Evolutionary conservation across 139 green algal species (phyloP).

Genomic region (Picochlorum sp.): DNA sequence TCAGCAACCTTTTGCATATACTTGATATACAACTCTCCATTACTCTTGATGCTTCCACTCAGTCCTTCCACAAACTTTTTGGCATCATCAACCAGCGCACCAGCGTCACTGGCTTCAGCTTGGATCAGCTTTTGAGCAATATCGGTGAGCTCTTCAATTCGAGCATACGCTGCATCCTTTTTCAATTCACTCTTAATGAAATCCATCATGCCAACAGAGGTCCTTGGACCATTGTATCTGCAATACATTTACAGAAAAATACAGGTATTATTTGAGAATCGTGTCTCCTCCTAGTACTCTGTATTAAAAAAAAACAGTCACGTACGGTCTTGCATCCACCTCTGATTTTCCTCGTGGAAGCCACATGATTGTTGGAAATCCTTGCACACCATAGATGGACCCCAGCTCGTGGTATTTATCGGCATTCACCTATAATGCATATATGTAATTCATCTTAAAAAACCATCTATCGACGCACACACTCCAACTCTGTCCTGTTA

Average conservation of each 20-base stretch:
- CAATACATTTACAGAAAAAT: not conserved
- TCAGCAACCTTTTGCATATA: conserved; percentile 52
- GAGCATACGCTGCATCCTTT: conserved; percentile 53
- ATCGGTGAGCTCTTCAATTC: conserved; percentile 34
- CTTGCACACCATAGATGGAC: conserved; percentile 59
- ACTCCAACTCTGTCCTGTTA: too few species aligned
- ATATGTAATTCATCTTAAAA: too few species aligned
- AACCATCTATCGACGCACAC: not conserved
- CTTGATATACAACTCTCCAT: conserved; percentile 63
- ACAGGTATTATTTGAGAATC: not conserved
- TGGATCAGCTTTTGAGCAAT: conserved; percentile 16
- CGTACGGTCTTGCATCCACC: conserved; percentile 3
- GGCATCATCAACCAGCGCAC: conserved; percentile 7
- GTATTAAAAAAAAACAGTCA: conserved; percentile 1
- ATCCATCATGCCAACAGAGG: conserved; percentile 46
- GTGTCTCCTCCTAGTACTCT: not conserved
- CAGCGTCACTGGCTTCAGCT: conserved; percentile 1
- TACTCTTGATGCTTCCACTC: conserved; percentile 21
- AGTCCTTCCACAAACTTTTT: conserved; percentile 4
- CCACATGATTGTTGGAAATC: conserved; percentile 82
- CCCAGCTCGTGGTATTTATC: conserved; percentile 63
- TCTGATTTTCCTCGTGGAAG: conserved; percentile 53
- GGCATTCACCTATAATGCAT: conserved; percentile 45
- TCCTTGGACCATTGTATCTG: conserved; percentile 54
- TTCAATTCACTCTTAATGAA: conserved; percentile 63